Percentiles rank a stretch among this genome's conserved stretches.
phyloP scores from a whole-genome alignment of 2,329 filamentous ascomycete species.

The Fusarium luffae region DNA sequence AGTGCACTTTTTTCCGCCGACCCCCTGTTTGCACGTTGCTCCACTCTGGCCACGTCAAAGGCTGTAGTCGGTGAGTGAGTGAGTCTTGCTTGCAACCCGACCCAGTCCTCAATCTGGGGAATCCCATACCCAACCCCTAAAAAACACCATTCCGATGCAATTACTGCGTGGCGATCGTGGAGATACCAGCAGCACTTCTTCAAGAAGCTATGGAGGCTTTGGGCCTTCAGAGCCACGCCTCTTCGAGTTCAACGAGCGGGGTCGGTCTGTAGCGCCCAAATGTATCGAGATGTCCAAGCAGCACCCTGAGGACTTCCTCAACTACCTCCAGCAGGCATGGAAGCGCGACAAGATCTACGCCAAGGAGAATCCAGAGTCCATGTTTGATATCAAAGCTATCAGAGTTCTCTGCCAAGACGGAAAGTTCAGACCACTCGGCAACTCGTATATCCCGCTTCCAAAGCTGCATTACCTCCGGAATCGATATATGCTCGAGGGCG shows the following conservation, averaged over 20 bases:
- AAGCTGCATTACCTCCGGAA: conserved; percentile 42
- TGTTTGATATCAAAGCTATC: conserved; percentile 36
- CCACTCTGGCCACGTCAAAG: conserved; percentile 41
- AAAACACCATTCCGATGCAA: conserved; percentile 39
- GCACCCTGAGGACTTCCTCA: conserved; percentile 37
- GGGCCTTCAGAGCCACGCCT: conserved; percentile 38
- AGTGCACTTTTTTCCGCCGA: conserved; percentile 35
- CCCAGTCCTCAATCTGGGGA: conserved; percentile 33
- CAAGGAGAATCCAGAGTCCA: conserved; percentile 36
- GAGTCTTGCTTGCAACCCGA: conserved; percentile 29
- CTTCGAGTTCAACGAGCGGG: conserved; percentile 39
- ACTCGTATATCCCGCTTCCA: conserved; percentile 39
- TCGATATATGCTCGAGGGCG: conserved; percentile 40
- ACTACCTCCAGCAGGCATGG: conserved; percentile 39
- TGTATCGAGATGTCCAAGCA: conserved; percentile 38
- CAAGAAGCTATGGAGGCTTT: conserved; percentile 39
- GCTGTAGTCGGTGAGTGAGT: conserved; percentile 41
- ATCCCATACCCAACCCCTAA: conserved; percentile 14
- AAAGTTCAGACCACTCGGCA: conserved; percentile 31
- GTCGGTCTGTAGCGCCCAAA: conserved; percentile 37
- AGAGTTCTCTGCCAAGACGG: conserved; percentile 35
- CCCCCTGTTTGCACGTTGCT: conserved; percentile 13
- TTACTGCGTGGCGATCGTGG: conserved; percentile 42
- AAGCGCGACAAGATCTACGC: conserved; percentile 40
- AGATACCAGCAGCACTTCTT: conserved; percentile 41